A percentile compares a stretch with the other conserved stretches of the same genome.
Evolutionary conservation across 345 rosid genomes (phyloP).

Genomic region (Triadica sebifera): DNA sequence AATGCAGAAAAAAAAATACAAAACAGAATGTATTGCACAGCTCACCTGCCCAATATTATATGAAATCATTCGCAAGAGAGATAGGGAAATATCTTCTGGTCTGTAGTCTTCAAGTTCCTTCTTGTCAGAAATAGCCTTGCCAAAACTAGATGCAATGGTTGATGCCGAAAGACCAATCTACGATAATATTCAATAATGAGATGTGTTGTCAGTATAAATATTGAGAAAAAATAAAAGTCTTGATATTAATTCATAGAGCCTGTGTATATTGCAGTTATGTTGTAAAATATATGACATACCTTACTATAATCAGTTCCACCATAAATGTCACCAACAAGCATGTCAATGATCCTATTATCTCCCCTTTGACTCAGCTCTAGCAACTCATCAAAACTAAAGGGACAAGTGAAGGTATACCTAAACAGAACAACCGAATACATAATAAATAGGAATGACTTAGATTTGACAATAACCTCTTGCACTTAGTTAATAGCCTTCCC

Average conservation of each 20-base stretch:
- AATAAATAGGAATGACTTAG: slow-evolving; percentile 5
- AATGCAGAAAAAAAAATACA: neutral
- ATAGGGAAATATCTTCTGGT: slow-evolving; percentile 93
- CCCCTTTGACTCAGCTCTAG: slow-evolving; percentile 97
- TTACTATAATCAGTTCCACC: slow-evolving; percentile 94
- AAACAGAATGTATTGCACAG: slow-evolving; percentile 1
- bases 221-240: neutral
- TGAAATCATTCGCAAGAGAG: slow-evolving; percentile 97
- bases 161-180: slow-evolving; percentile 98
- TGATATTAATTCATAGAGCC: neutral
- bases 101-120: slow-evolving; percentile 91
- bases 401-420: slow-evolving; percentile 12
- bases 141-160: slow-evolving; percentile 98
- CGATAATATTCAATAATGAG: slow-evolving; percentile 3
- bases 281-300: slow-evolving; percentile 40
- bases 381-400: slow-evolving; percentile 83
- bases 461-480: slow-evolving; percentile 64
- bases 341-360: slow-evolving; percentile 85
- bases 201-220: neutral
- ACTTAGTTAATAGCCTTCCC: slow-evolving; percentile 88
- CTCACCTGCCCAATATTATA: slow-evolving; percentile 96
- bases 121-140: slow-evolving; percentile 87
- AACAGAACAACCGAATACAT: slow-evolving; percentile 4
- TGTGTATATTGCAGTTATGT: slow-evolving; percentile 1
- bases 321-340: slow-evolving; percentile 98